A percentile compares a stretch with the other conserved stretches of the same genome.
Evolutionary conservation across 306 rosid species (phyloP).

Genomic region (Vigna mungo): DNA sequence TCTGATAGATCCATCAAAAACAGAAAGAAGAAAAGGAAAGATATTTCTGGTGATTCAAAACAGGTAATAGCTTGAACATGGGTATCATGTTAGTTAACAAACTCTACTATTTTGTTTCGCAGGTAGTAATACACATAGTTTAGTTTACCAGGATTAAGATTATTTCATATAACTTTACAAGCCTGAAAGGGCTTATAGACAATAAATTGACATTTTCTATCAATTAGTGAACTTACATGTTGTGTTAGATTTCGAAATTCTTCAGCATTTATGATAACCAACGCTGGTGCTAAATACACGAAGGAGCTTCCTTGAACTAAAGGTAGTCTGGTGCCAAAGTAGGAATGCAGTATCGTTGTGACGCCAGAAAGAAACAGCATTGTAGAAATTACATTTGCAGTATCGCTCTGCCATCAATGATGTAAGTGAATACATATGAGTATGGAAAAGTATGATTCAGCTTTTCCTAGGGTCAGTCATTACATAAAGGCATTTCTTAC

Average conservation of each 20-base stretch:
- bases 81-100: background rate
- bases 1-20: background rate
- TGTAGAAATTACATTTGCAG: slow-evolving; percentile 87
- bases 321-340: slow-evolving; percentile 91
- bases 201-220: slow-evolving; percentile 21
- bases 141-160: background rate
- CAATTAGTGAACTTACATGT: slow-evolving; percentile 63
- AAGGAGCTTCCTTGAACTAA: slow-evolving; percentile 98
- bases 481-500: slow-evolving; percentile 57
- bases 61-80: background rate
- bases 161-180: slow-evolving; percentile 8
- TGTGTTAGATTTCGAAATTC: slow-evolving; percentile 83
- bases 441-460: slow-evolving; percentile 16
- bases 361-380: slow-evolving; percentile 85
- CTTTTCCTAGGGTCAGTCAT: slow-evolving; percentile 8
- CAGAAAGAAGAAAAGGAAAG: background rate
- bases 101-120: slow-evolving; percentile 8
- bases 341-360: slow-evolving; percentile 80
- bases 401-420: slow-evolving; percentile 72
- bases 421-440: slow-evolving; percentile 21
- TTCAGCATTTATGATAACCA: slow-evolving; percentile 80
- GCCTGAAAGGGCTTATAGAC: slow-evolving; percentile 20
- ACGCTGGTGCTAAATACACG: slow-evolving; percentile 89
- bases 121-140: slow-evolving; percentile 23
- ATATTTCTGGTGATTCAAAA: background rate